phyloP scores from a whole-genome alignment of 305 asterid genomes.

The Andrographis paniculata region DNA sequence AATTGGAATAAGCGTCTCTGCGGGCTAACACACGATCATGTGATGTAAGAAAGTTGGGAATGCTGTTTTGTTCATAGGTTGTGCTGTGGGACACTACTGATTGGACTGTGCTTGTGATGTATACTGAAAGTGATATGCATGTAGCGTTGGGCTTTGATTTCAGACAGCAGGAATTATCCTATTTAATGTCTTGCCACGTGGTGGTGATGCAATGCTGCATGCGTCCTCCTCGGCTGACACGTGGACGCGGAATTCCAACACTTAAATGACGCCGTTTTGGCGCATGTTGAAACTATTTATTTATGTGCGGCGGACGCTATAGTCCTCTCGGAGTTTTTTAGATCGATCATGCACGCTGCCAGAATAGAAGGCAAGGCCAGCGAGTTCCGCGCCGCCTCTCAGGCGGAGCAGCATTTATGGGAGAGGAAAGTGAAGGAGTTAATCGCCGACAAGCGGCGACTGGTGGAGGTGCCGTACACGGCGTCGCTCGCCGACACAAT shows the following conservation, averaged over 20 bases:
- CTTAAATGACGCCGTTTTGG: not conserved
- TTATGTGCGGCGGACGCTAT: too few species aligned
- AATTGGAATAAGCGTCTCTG: conserved; percentile 4
- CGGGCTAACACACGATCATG: conserved; percentile 6
- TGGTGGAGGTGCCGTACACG: conserved; percentile 88
- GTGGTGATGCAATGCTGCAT: not conserved
- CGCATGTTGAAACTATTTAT: too few species aligned
- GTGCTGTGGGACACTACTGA: too few species aligned
- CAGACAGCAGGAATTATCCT: too few species aligned
- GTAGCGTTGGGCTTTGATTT: too few species aligned
- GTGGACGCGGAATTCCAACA: conserved; percentile 2
- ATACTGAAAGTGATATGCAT: too few species aligned
- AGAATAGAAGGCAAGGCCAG: conserved; percentile 8
- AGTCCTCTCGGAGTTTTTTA: too few species aligned
- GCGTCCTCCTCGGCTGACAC: conserved; percentile 17
- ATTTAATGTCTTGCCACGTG: conserved; percentile 12
- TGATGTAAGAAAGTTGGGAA: not conserved
- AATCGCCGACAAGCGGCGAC: conserved; percentile 34
- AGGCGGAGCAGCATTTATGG: too few species aligned
- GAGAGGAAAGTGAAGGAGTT: conserved; percentile 57
- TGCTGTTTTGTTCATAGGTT: too few species aligned
- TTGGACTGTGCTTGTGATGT: too few species aligned
- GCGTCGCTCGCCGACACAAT: conserved; percentile 76
- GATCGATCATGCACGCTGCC: conserved; percentile 27
- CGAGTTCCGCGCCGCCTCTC: too few species aligned